Percentiles rank a stretch among this genome's conserved stretches.
These are phyloP conservation scores for Ziziphus jujuba DNA, from an alignment of 306 rosid species.

Conservation along the genomic window DNA sequence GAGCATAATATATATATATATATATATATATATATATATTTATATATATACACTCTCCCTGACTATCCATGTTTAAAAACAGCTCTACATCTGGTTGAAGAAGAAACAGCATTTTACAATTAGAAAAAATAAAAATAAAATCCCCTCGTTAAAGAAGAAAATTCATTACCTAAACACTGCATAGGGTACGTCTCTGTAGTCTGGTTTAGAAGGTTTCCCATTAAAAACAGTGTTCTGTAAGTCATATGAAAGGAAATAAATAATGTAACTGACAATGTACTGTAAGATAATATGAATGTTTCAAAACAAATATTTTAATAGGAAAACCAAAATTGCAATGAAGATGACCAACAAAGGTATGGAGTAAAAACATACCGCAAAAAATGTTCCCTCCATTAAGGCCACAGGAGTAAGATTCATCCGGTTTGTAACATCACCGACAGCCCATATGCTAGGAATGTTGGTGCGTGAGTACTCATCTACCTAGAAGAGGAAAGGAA, in stretches of 20 bases:
- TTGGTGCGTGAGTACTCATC: conserved; percentile 76
- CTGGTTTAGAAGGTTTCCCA: conserved; percentile 69
- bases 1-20: too few species aligned
- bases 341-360: conserved; percentile 3
- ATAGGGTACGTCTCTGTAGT: conserved; percentile 50
- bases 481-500: conserved; percentile 49
- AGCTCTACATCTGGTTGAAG: background rate
- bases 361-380: conserved; percentile 63
- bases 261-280: background rate
- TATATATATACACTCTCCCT: too few species aligned
- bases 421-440: conserved; percentile 93
- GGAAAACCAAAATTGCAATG: background rate
- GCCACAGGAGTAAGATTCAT: conserved; percentile 95
- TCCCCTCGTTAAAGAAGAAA: background rate
- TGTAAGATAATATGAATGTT: background rate
- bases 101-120: background rate
- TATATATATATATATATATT: too few species aligned
- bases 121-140: background rate
- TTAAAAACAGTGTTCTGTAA: conserved; percentile 87
- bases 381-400: conserved; percentile 80
- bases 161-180: conserved; percentile 51
- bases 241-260: conserved; percentile 21
- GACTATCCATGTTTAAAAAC: too few species aligned
- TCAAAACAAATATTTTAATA: background rate
- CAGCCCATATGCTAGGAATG: conserved; percentile 87